Conservation (phyloP, 805 yeast species). For the Henningerozyma blattae region DNA sequence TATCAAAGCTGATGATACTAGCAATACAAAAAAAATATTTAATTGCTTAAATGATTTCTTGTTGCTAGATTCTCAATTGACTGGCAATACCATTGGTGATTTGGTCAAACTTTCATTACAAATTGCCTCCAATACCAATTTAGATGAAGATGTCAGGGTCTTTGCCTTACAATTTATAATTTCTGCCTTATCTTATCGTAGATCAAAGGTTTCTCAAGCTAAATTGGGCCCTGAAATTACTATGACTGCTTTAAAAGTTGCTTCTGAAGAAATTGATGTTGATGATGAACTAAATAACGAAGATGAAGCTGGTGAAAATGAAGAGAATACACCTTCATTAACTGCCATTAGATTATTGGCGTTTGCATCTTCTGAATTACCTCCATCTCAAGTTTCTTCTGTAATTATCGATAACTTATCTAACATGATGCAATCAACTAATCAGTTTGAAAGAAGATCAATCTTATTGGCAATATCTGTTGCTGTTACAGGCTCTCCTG, state of each 20-base stretch:
- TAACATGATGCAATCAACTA: conserved; percentile 44
- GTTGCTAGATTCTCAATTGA: conserved; percentile 60
- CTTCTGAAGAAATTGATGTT: conserved; percentile 73
- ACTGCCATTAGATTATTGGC: conserved; percentile 74
- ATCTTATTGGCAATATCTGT: conserved; percentile 72
- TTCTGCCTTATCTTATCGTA: conserved; percentile 68
- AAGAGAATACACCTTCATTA: conserved; percentile 69
- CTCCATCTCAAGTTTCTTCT: conserved; percentile 82
- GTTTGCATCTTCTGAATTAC: conserved; percentile 68
- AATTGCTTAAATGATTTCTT: conserved; percentile 75
- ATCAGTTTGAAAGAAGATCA: conserved; percentile 76
- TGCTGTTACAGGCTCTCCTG: conserved; percentile 90
- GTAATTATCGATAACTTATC: conserved; percentile 62
- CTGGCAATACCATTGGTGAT: conserved; percentile 62
- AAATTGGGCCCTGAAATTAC: conserved; percentile 79
- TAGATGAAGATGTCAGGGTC: conserved; percentile 74
- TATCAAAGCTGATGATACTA: conserved; percentile 58
- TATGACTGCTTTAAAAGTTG: conserved; percentile 58
- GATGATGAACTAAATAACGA: conserved; percentile 64
- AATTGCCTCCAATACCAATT: conserved; percentile 49
- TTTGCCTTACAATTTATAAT: conserved; percentile 78
- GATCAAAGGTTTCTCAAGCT: conserved; percentile 63
- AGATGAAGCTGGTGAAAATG: conserved; percentile 87
- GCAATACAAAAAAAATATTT: conserved; percentile 62
- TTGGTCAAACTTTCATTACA: conserved; percentile 66